A percentile compares a stretch with the other conserved stretches of the same genome.
These are phyloP conservation scores for Phyllosticta capitalensis DNA, from an alignment of 2,329 filamentous ascomycete species.

Conservation along the genomic window DNA sequence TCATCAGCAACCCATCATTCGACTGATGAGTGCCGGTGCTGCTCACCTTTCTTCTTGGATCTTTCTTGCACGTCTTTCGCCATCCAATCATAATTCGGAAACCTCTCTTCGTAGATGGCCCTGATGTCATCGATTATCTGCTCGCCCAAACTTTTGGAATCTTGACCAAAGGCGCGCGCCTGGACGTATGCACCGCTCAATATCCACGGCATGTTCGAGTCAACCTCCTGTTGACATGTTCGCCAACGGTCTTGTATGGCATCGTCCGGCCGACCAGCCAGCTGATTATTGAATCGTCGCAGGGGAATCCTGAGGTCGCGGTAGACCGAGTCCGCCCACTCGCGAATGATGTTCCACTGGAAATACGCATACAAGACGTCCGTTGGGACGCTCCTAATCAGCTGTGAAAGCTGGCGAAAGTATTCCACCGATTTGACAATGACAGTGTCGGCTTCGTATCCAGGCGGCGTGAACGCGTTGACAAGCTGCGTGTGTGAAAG, in stretches of 20 bases:
- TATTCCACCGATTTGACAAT: slow-evolving; percentile 54
- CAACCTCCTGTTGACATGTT: slow-evolving; percentile 50
- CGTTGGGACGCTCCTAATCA: slow-evolving; percentile 44
- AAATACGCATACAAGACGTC: slow-evolving; percentile 54
- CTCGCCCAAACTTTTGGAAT: slow-evolving; percentile 57
- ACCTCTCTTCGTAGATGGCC: slow-evolving; percentile 52
- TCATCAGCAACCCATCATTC: not conserved
- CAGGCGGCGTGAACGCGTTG: slow-evolving; percentile 40
- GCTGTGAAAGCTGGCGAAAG: slow-evolving; percentile 46
- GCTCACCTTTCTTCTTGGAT: slow-evolving; percentile 47
- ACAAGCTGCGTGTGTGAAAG: slow-evolving; percentile 47
- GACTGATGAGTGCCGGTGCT: not conserved
- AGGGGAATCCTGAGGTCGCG: slow-evolving; percentile 52
- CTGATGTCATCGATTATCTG: slow-evolving; percentile 64
- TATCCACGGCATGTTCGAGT: slow-evolving; percentile 55
- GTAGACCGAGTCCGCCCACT: slow-evolving; percentile 46
- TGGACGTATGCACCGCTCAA: slow-evolving; percentile 63
- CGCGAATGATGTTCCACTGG: slow-evolving; percentile 52
- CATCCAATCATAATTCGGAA: slow-evolving; percentile 55
- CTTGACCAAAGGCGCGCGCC: slow-evolving; percentile 52
- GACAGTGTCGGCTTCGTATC: slow-evolving; percentile 43
- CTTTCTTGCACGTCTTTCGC: slow-evolving; percentile 49
- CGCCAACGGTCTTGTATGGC: slow-evolving; percentile 49
- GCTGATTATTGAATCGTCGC: slow-evolving; percentile 22
- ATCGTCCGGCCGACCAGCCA: not conserved